phyloP scores from a whole-genome alignment of 83 land plant genomes.

The Isoetes engelmannii region DNA sequence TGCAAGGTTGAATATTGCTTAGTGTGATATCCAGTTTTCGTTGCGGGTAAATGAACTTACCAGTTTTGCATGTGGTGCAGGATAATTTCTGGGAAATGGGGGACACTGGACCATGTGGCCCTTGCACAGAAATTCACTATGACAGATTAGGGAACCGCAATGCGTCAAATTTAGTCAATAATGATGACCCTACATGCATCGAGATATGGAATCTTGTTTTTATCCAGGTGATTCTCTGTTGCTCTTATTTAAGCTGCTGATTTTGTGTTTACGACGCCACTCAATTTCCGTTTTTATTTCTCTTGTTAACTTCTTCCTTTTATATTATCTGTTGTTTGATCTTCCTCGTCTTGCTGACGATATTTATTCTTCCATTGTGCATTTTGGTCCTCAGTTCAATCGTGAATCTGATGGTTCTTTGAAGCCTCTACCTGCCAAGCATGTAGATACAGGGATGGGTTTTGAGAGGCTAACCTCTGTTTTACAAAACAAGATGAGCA shows the following conservation, averaged over 20 bases:
- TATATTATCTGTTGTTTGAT: background rate
- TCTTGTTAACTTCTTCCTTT: background rate
- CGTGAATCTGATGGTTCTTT: slow-evolving; percentile 85
- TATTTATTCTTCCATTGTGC: background rate
- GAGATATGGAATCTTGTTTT: slow-evolving; percentile 98
- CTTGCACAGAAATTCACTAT: slow-evolving; percentile 93
- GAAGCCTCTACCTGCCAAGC: slow-evolving; percentile 81
- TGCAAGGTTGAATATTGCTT: slow-evolving; percentile 53
- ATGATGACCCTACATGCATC: slow-evolving; percentile 94
- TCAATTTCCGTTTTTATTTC: background rate
- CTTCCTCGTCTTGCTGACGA: background rate
- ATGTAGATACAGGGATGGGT: slow-evolving; percentile 97
- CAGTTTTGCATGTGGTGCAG: slow-evolving; percentile 27
- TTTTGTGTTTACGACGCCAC: background rate
- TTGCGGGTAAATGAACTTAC: background rate
- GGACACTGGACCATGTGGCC: slow-evolving; percentile 98
- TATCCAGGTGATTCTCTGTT: slow-evolving; percentile 56
- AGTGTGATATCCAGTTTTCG: background rate
- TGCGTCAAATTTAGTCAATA: slow-evolving; percentile 73
- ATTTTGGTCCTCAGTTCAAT: slow-evolving; percentile 54
- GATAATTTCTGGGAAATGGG: slow-evolving; percentile 99
- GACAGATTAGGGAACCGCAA: slow-evolving; percentile 80
- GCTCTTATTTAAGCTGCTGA: background rate
- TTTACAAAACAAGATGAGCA: slow-evolving; percentile 88
- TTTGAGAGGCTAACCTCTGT: slow-evolving; percentile 89